Percentiles rank a stretch among this genome's conserved stretches.
phyloP scores from a whole-genome alignment of 495 filamentous ascomycete species.

The Annulohypoxylon moriforme region DNA sequence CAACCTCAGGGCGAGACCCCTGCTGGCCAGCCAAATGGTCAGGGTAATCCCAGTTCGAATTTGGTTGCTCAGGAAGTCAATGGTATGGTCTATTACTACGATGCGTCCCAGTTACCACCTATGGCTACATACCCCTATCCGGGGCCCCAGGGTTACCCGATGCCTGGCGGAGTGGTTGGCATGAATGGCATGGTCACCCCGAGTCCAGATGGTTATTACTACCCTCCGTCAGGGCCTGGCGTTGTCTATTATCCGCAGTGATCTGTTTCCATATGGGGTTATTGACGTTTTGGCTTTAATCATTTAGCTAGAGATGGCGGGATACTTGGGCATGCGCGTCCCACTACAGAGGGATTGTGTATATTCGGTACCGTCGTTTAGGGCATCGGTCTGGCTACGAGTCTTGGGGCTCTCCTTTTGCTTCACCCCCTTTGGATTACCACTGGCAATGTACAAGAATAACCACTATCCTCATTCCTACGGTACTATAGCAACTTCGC shows the following conservation, averaged over 20 bases:
- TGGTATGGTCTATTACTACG: constrained; percentile 95
- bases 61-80: constrained; percentile 92
- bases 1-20: constrained; percentile 59
- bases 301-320: not conserved
- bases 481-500: constrained; percentile 25
- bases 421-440: constrained; percentile 24
- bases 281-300: constrained; percentile 15
- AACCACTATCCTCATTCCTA: constrained; percentile 19
- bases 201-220: constrained; percentile 75
- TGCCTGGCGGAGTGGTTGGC: constrained; percentile 69
- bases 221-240: constrained; percentile 68
- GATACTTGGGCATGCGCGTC: not conserved
- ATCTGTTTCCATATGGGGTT: not conserved
- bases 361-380: constrained; percentile 13
- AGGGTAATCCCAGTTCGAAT: constrained; percentile 61
- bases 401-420: constrained; percentile 17
- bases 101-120: constrained; percentile 74
- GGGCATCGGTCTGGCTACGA: constrained; percentile 20
- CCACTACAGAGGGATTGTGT: constrained; percentile 14
- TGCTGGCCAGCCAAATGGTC: constrained; percentile 56
- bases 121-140: constrained; percentile 64
- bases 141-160: constrained; percentile 60
- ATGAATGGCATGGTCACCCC: constrained; percentile 88
- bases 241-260: constrained; percentile 76
- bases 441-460: constrained; percentile 25